Conservation (phyloP, 768 basidiomycete species). For the Suillus decipiens region DNA sequence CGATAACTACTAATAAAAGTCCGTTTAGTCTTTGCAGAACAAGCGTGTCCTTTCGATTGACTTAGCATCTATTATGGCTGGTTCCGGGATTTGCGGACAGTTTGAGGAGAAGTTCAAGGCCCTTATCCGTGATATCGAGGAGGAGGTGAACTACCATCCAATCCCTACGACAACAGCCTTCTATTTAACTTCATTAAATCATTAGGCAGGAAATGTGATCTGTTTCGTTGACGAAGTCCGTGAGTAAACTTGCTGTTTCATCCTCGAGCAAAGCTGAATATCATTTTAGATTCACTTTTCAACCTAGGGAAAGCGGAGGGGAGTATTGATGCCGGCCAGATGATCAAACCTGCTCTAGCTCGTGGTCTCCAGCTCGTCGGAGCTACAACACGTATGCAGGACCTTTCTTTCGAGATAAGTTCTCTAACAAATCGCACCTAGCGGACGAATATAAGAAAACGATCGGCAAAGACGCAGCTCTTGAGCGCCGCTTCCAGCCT, state of each 20-base stretch:
- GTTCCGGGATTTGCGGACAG: slow-evolving; percentile 88
- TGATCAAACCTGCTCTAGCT: slow-evolving; percentile 92
- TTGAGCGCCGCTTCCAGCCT: slow-evolving; percentile 90
- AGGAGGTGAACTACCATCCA: slow-evolving; percentile 51
- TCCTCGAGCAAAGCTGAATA: neutral
- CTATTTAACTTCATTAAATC: slow-evolving; percentile 8
- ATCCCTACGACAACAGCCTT: slow-evolving; percentile 24
- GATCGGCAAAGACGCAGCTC: slow-evolving; percentile 89
- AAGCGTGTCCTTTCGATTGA: slow-evolving; percentile 88
- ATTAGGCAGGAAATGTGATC: slow-evolving; percentile 72
- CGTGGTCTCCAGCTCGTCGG: slow-evolving; percentile 87
- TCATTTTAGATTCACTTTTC: slow-evolving; percentile 65
- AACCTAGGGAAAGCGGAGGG: slow-evolving; percentile 92
- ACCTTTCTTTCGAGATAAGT: neutral
- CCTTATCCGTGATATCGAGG: slow-evolving; percentile 87
- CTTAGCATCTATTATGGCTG: slow-evolving; percentile 81
- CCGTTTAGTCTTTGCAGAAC: slow-evolving; percentile 69
- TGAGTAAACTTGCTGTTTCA: slow-evolving; percentile 41
- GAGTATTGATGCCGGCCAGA: slow-evolving; percentile 88
- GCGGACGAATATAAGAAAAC: slow-evolving; percentile 90
- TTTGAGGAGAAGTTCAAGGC: slow-evolving; percentile 95
- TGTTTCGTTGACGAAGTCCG: slow-evolving; percentile 96
- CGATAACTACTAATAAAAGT: neutral
- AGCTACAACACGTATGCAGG: slow-evolving; percentile 77
- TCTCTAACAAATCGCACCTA: slow-evolving; percentile 23